These are phyloP conservation scores for Boletus fagicola DNA, from an alignment of 768 basidiomycete species.

Conservation along the genomic window DNA sequence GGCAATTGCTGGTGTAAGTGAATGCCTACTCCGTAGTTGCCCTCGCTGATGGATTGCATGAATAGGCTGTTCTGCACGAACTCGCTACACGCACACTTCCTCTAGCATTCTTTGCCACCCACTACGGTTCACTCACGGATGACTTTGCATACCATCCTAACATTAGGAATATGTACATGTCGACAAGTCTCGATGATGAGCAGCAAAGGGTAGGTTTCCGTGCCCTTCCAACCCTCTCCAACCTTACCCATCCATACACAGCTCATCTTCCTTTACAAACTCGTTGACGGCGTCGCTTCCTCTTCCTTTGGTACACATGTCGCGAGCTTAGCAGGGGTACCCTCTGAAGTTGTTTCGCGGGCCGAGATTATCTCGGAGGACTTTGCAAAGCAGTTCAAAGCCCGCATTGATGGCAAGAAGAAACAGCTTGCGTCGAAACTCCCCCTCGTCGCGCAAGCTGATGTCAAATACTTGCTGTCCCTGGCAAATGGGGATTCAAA, in stretches of 20 bases:
- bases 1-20: slow-evolving; percentile 86
- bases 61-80: slow-evolving; percentile 86
- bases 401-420: slow-evolving; percentile 62
- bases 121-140: slow-evolving; percentile 94
- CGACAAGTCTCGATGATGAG: slow-evolving; percentile 89
- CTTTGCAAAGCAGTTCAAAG: slow-evolving; percentile 86
- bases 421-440: slow-evolving; percentile 53
- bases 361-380: slow-evolving; percentile 85
- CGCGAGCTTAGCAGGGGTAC: slow-evolving; percentile 92
- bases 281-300: slow-evolving; percentile 81
- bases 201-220: slow-evolving; percentile 67
- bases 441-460: slow-evolving; percentile 82
- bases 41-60: slow-evolving; percentile 7
- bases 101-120: slow-evolving; percentile 95
- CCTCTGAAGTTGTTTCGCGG: slow-evolving; percentile 76
- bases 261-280: slow-evolving; percentile 94
- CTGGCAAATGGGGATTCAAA: slow-evolving; percentile 52
- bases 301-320: slow-evolving; percentile 95
- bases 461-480: slow-evolving; percentile 78
- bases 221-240: not conserved
- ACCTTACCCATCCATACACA: slow-evolving; percentile 28
- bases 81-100: slow-evolving; percentile 91
- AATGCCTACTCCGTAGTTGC: not conserved
- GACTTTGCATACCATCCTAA: slow-evolving; percentile 92
- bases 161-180: slow-evolving; percentile 94